Evolutionary conservation across 768 basidiomycete species (phyloP).

Genomic region (Boletus sensibilis): DNA sequence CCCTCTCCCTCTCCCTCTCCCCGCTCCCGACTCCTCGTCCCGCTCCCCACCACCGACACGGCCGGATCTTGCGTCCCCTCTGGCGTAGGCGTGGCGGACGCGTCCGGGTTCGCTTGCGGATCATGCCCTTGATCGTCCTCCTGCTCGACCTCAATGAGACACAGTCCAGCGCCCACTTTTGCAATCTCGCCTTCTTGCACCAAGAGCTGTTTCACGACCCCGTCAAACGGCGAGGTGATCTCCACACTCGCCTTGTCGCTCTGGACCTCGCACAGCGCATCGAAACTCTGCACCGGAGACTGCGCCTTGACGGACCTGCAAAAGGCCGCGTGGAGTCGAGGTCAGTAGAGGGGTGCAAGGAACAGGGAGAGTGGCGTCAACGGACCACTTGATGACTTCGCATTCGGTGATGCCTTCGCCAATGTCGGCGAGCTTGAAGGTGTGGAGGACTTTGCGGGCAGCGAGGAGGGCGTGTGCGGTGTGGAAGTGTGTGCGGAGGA

Average conservation of each 20-base stretch:
- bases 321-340: too few species aligned
- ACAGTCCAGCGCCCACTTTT: slow-evolving; percentile 77
- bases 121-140: slow-evolving; percentile 32
- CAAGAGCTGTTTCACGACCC: slow-evolving; percentile 66
- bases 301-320: slow-evolving; percentile 62
- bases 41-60: neutral
- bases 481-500: slow-evolving; percentile 39
- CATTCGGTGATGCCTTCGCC: slow-evolving; percentile 92
- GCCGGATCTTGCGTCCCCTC: slow-evolving; percentile 16
- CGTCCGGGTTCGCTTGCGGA: neutral
- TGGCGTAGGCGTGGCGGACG: neutral
- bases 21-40: neutral
- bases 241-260: slow-evolving; percentile 91
- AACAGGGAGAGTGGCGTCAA: slow-evolving; percentile 3
- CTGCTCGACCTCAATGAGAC: slow-evolving; percentile 78
- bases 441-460: slow-evolving; percentile 43
- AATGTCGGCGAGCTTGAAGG: slow-evolving; percentile 80
- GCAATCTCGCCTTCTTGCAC: slow-evolving; percentile 82
- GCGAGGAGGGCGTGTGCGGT: slow-evolving; percentile 30
- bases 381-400: slow-evolving; percentile 83
- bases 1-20: neutral
- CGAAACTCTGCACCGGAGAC: slow-evolving; percentile 58
- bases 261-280: slow-evolving; percentile 79
- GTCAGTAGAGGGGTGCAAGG: slow-evolving; percentile 10
- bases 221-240: slow-evolving; percentile 85